Percentiles rank a stretch among this genome's conserved stretches.
phyloP scores from a whole-genome alignment of 2,329 filamentous ascomycete species.

The Ophiocordyceps camponoti-rufipedis region DNA sequence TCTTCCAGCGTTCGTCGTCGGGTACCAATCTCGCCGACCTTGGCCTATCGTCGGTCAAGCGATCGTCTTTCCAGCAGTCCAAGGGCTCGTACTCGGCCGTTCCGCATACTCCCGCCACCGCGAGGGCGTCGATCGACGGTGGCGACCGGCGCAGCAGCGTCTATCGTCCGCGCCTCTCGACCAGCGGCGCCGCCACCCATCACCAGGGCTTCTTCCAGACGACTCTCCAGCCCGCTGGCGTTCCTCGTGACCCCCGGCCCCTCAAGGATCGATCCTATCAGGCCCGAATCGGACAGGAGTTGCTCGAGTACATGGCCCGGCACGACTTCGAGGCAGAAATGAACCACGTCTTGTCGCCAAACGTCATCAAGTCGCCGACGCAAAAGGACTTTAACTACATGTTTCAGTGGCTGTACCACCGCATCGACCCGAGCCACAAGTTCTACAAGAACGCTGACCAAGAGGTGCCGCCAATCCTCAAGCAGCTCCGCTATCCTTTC shows the following conservation, averaged over 20 bases:
- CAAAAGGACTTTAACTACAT: conserved; percentile 97
- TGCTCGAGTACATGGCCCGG: conserved; percentile 79
- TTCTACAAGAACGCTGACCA: conserved; percentile 93
- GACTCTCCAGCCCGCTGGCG: conserved; percentile 61
- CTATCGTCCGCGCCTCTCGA: conserved; percentile 51
- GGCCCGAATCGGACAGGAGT: conserved; percentile 66
- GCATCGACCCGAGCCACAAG: conserved; percentile 82
- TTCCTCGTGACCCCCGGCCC: conserved; percentile 72
- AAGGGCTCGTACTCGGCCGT: conserved; percentile 28
- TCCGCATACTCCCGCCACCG: conserved; percentile 33
- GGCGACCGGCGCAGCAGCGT: conserved; percentile 65
- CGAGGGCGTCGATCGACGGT: conserved; percentile 25
- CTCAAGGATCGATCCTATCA: conserved; percentile 69
- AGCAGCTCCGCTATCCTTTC: conserved; percentile 87
- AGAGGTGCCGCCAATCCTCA: conserved; percentile 81
- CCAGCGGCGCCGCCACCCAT: conserved; percentile 38
- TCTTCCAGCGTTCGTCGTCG: conserved; percentile 72
- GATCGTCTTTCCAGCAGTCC: conserved; percentile 61
- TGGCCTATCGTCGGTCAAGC: conserved; percentile 68
- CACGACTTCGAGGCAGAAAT: conserved; percentile 97
- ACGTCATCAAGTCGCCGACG: conserved; percentile 82
- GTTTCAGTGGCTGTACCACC: conserved; percentile 95
- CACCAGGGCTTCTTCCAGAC: conserved; percentile 94
- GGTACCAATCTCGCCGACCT: conserved; percentile 63
- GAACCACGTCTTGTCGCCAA: conserved; percentile 82